These are phyloP conservation scores for Zygoascus bituminiphila DNA, from an alignment of 805 yeast species.

Conservation along the genomic window DNA sequence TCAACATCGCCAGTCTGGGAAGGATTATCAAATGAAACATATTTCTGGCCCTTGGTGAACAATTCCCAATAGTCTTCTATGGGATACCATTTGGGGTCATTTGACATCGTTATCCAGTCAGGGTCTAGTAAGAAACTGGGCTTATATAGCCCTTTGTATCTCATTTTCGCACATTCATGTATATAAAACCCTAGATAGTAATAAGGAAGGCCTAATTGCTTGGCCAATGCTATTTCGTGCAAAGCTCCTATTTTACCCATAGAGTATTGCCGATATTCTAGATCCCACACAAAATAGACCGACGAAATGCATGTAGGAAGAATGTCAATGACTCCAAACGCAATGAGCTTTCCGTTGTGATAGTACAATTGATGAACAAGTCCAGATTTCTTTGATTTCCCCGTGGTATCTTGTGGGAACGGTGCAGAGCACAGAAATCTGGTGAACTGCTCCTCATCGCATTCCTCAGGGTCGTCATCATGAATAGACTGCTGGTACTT, in stretches of 20 bases:
- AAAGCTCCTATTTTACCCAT: slow-evolving; percentile 74
- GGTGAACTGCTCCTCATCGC: slow-evolving; percentile 42
- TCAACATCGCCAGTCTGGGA: not conserved
- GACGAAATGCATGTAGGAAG: slow-evolving; percentile 64
- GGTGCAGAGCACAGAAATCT: slow-evolving; percentile 67
- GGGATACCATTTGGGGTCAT: slow-evolving; percentile 8
- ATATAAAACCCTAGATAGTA: slow-evolving; percentile 79
- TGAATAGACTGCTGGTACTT: slow-evolving; percentile 70
- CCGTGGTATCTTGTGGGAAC: slow-evolving; percentile 28
- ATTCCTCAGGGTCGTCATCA: slow-evolving; percentile 44
- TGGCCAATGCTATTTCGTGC: slow-evolving; percentile 53
- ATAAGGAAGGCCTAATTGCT: slow-evolving; percentile 40
- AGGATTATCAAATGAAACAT: not conserved
- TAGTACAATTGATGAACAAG: slow-evolving; percentile 67
- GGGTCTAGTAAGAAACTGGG: slow-evolving; percentile 31
- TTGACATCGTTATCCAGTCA: slow-evolving; percentile 3
- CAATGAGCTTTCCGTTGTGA: slow-evolving; percentile 52
- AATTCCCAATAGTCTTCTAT: slow-evolving; percentile 7
- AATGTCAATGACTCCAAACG: slow-evolving; percentile 69
- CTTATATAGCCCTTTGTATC: slow-evolving; percentile 59
- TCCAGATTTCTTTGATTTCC: not conserved
- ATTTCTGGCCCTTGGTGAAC: slow-evolving; percentile 1
- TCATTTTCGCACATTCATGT: slow-evolving; percentile 74
- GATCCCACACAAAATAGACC: slow-evolving; percentile 84
- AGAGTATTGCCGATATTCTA: slow-evolving; percentile 59